These are phyloP conservation scores for Crithidia mellificae DNA, from an alignment of 208 protist species.

Conservation along the genomic window DNA sequence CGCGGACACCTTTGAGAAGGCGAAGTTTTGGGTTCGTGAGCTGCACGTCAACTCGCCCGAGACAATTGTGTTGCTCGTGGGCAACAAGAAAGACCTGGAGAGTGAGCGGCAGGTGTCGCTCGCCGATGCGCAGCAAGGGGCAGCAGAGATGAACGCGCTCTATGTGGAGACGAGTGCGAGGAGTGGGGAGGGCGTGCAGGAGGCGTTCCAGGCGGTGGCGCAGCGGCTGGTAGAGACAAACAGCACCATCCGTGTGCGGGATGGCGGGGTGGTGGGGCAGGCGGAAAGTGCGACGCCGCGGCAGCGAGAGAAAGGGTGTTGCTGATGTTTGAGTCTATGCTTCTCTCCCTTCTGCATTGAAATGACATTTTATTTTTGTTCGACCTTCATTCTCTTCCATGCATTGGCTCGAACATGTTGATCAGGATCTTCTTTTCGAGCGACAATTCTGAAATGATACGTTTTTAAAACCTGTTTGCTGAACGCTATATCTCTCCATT, in stretches of 20 bases:
- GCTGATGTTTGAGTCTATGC: neutral
- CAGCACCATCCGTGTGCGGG: slow-evolving; percentile 61
- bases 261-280: slow-evolving; percentile 64
- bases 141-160: slow-evolving; percentile 52
- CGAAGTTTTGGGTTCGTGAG: slow-evolving; percentile 97
- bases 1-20: slow-evolving; percentile 92
- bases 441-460: no score
- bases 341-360: no score
- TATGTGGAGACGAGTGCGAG: slow-evolving; percentile 77
- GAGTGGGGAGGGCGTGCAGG: slow-evolving; percentile 66
- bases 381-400: neutral
- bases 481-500: slow-evolving; percentile 2
- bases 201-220: slow-evolving; percentile 68
- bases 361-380: neutral
- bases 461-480: no score
- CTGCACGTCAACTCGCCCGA: slow-evolving; percentile 88
- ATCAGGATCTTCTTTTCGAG: no score
- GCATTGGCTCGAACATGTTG: no score
- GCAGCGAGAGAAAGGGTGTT: neutral
- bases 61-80: slow-evolving; percentile 91
- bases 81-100: slow-evolving; percentile 96
- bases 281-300: slow-evolving; percentile 18
- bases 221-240: slow-evolving; percentile 53
- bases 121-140: slow-evolving; percentile 58
- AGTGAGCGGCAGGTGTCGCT: slow-evolving; percentile 44